Conservation (phyloP, 75 land plant species). For the Chamaecyparis obtusa region DNA sequence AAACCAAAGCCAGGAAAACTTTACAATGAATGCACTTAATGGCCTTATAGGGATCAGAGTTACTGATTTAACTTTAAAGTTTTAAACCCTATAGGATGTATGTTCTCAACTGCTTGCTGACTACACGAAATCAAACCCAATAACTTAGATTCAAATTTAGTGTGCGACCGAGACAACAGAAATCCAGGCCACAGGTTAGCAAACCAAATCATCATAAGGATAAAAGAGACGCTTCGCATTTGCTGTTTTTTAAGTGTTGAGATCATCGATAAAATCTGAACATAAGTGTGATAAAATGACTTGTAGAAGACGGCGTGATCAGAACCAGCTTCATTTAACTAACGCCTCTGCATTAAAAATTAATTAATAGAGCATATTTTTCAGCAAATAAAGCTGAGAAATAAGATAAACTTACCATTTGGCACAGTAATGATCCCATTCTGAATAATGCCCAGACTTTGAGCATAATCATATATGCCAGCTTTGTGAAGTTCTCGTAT, state of each 20-base stretch:
- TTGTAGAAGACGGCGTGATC: neutral
- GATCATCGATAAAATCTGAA: neutral
- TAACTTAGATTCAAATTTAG: neutral
- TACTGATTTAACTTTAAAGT: neutral
- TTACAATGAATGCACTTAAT: neutral
- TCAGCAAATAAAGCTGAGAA: neutral
- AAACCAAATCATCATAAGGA: neutral
- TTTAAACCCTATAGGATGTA: neutral
- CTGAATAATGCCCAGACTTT: conserved; percentile 1
- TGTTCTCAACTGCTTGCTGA: neutral
- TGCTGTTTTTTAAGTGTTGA: neutral
- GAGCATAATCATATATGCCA: conserved; percentile 3
- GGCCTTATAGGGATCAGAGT: neutral
- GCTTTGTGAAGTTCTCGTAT: neutral
- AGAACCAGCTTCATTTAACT: neutral
- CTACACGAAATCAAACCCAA: neutral
- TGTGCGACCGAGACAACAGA: neutral
- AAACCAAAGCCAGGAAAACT: neutral
- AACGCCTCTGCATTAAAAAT: neutral
- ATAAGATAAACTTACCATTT: neutral
- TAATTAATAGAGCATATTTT: neutral
- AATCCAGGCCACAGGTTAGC: neutral
- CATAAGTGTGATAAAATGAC: neutral
- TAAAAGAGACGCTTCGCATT: neutral
- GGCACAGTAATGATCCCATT: conserved; percentile 1